Evolutionary conservation across 768 basidiomycete species (phyloP).

Genomic region (Paxillus ammoniavirescens): DNA sequence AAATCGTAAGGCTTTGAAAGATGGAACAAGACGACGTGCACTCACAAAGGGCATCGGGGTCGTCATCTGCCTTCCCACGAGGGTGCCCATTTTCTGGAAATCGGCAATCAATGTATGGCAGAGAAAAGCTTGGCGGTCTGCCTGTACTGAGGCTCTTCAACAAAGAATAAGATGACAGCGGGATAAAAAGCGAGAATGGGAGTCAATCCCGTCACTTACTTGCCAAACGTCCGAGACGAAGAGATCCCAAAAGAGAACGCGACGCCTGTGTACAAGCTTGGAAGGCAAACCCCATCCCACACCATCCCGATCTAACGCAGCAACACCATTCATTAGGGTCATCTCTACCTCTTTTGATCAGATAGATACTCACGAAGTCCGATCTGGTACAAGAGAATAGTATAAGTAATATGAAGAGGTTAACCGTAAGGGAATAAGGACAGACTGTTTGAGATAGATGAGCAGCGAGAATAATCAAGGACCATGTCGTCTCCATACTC

Average conservation of each 20-base stretch:
- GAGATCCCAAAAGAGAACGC: constrained; percentile 76
- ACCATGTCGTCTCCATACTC: constrained; percentile 74
- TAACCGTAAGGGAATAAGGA: constrained; percentile 11
- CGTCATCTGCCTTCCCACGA: constrained; percentile 20
- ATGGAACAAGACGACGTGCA: constrained; percentile 7
- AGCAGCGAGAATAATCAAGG: constrained; percentile 58
- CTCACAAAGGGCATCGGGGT: constrained; percentile 21
- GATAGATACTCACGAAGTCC: constrained; percentile 57
- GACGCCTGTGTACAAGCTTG: constrained; percentile 62
- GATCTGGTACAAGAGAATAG: constrained; percentile 40
- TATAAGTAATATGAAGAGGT: constrained; percentile 11
- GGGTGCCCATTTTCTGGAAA: constrained; percentile 41
- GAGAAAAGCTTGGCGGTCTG: constrained; percentile 65
- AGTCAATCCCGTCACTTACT: constrained; percentile 35
- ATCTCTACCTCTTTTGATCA: constrained; percentile 3
- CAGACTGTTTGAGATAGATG: constrained; percentile 66
- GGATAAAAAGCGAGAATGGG: background rate
- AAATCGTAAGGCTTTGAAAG: background rate
- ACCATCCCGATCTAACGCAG: constrained; percentile 55
- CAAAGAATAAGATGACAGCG: constrained; percentile 9
- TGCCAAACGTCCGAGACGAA: constrained; percentile 72
- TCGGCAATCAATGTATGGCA: constrained; percentile 65
- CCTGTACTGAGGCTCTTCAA: constrained; percentile 65
- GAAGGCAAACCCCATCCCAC: constrained; percentile 60
- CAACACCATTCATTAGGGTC: constrained; percentile 7